A percentile compares a stretch with the other conserved stretches of the same genome.
phyloP scores from a whole-genome alignment of 352 stramenopile genomes.

The Albugo laibachii region DNA sequence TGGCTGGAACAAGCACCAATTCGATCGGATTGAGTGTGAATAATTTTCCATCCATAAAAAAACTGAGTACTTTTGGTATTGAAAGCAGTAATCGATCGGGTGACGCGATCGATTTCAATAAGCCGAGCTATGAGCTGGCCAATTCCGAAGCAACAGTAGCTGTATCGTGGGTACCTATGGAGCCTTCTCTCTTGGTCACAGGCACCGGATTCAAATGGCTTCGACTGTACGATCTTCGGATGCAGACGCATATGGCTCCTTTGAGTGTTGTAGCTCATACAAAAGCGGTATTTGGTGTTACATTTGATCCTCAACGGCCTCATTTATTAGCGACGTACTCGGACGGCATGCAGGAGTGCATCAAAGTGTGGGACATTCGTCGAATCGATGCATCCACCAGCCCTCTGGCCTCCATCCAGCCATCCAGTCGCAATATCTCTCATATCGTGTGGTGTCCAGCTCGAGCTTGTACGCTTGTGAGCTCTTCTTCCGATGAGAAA shows the following conservation, averaged over 20 bases:
- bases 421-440: conserved; percentile 43
- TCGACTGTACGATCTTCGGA: conserved; percentile 59
- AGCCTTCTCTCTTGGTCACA: conserved; percentile 57
- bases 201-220: conserved; percentile 80
- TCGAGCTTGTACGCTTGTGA: conserved; percentile 61
- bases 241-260: conserved; percentile 21
- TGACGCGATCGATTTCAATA: conserved; percentile 7
- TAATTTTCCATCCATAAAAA: background rate
- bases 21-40: background rate
- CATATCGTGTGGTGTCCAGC: conserved; percentile 73
- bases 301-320: conserved; percentile 62
- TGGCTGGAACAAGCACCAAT: background rate
- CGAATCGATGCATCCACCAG: conserved; percentile 43
- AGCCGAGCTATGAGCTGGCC: conserved; percentile 54
- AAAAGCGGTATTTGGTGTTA: conserved; percentile 62
- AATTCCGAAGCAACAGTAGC: conserved; percentile 72
- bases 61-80: background rate
- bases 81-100: too few species aligned
- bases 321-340: conserved; percentile 72
- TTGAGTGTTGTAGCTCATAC: conserved; percentile 72
- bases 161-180: conserved; percentile 62
- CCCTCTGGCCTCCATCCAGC: conserved; percentile 48
- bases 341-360: conserved; percentile 52
- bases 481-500: conserved; percentile 50
- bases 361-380: conserved; percentile 79